Base-by-base conservation (phyloP, 1,284 basidiomycete species). In the Apiotrichum brassicae region DNA sequence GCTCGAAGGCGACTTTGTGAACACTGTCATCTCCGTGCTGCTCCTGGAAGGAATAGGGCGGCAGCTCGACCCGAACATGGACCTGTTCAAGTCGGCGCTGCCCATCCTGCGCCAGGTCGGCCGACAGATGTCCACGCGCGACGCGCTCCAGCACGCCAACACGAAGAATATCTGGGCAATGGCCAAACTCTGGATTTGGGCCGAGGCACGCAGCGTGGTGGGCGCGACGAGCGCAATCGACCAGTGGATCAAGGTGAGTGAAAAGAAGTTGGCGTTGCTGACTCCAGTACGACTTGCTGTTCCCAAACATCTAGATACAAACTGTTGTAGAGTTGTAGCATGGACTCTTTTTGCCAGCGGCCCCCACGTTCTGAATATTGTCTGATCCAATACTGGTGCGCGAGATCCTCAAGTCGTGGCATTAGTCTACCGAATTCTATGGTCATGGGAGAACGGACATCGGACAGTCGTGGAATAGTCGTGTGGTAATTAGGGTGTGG, bases 1-100 rank as follows among this genome's bases (percentile, higher is more conserved):
- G 78, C 87, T 99, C 83, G 94, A 98, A 74, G 90, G 86, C 13
- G 95, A 98, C 71, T 99, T 99, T 67, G 84, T 98, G 63, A 97
- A 98, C 70, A 98, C 95, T 0, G 91, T 98, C 44, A 87, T 98
- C 54, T 88, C 87, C 9, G 91, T 97, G 50, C 73, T 99, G 51
- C 70, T 99, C 46, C 76, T 99, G 39, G 95, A 99, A 73, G 95
- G 95, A 0, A 97, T 98, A 59, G 95, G 95, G 16, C 75, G 95
- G 48, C 90, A 88, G 72, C 72, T 99, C 55, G 92, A 99, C 74
- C 92, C 95, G 0, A 77, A 81, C 19, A 77, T 98, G 75, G 94
- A 98, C 73, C 71, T 97, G 55, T 94, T 97, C 79, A 88, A 91
- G 70, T 87, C 85, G 70, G 86, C 92, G 25, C 68, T 95, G 59